Conservation (phyloP, 2,329 filamentous ascomycete genomes). For the Monosporascus sp. region DNA sequence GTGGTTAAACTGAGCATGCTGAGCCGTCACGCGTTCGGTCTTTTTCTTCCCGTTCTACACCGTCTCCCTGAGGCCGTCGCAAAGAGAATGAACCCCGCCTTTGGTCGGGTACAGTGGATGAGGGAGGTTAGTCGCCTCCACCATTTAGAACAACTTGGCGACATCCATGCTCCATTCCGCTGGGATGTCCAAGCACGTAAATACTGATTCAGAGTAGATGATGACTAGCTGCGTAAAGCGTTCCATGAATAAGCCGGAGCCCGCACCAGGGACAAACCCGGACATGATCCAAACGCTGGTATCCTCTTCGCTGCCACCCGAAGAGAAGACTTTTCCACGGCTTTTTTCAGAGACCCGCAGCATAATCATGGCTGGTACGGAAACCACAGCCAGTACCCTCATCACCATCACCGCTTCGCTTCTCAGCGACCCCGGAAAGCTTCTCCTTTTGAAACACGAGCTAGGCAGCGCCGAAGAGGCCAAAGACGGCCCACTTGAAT, state of each 20-base stretch:
- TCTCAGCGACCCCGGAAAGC: constrained; percentile 10
- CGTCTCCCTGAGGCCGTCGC: constrained; percentile 15
- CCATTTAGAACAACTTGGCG: not conserved
- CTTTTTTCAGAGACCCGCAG: constrained; percentile 19
- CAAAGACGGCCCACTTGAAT: constrained; percentile 9
- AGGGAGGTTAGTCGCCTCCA: constrained; percentile 11
- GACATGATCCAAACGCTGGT: constrained; percentile 20
- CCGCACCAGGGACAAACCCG: constrained; percentile 8
- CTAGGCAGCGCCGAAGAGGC: constrained; percentile 10
- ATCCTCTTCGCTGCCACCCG: constrained; percentile 10
- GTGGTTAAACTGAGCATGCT: constrained; percentile 14
- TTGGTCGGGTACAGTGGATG: constrained; percentile 20
- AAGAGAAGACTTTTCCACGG: constrained; percentile 19
- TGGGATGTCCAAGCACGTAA: not conserved
- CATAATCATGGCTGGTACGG: constrained; percentile 20
- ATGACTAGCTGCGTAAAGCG: constrained; percentile 15
- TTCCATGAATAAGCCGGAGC: constrained; percentile 19
- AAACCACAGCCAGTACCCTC: constrained; percentile 17
- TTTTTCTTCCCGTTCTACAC: constrained; percentile 15
- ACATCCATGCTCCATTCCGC: not conserved
- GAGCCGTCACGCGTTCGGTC: constrained; percentile 15
- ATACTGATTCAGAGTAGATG: constrained; percentile 5
- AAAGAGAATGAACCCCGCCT: constrained; percentile 16
- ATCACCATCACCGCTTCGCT: constrained; percentile 15
- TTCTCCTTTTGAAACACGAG: constrained; percentile 9